A percentile compares a stretch with the other conserved stretches of the same genome.
These are phyloP conservation scores for Buxus sempervirens DNA, from an alignment of 164 flowering plant species.

Conservation along the genomic window DNA sequence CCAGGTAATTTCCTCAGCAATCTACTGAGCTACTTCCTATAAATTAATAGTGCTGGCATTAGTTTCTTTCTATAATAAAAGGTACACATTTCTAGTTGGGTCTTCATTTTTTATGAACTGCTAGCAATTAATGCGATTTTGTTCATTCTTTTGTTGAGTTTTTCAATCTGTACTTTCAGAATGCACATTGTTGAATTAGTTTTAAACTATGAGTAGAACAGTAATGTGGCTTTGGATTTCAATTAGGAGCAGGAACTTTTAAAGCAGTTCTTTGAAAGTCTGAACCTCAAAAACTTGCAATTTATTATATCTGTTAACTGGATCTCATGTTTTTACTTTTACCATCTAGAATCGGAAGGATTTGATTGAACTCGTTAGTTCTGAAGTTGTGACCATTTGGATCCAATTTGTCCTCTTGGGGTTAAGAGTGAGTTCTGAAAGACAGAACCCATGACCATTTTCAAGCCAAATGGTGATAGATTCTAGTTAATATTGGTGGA, in stretches of 20 bases:
- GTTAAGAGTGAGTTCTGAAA: background rate
- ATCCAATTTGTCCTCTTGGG: background rate
- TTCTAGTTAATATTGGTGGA: background rate
- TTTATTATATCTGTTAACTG: background rate
- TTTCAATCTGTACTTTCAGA: no score
- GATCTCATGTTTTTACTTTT: background rate
- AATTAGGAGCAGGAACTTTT: background rate
- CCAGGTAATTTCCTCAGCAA: constrained; percentile 39
- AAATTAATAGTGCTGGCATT: no score
- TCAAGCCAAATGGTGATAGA: background rate
- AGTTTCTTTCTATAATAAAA: background rate
- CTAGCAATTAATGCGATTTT: no score
- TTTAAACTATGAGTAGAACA: no score
- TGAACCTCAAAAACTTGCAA: background rate
- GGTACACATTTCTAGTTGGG: background rate
- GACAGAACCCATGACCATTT: background rate
- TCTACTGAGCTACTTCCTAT: background rate
- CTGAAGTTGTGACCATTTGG: background rate
- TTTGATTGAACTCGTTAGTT: background rate
- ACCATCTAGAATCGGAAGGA: background rate
- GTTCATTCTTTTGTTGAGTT: no score
- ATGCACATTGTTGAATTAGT: no score
- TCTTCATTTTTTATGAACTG: no score
- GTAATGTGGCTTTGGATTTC: background rate
- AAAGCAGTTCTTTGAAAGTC: background rate